Evolutionary conservation across 805 yeast genomes (phyloP).

Genomic region (Myxozyma neotropica): DNA sequence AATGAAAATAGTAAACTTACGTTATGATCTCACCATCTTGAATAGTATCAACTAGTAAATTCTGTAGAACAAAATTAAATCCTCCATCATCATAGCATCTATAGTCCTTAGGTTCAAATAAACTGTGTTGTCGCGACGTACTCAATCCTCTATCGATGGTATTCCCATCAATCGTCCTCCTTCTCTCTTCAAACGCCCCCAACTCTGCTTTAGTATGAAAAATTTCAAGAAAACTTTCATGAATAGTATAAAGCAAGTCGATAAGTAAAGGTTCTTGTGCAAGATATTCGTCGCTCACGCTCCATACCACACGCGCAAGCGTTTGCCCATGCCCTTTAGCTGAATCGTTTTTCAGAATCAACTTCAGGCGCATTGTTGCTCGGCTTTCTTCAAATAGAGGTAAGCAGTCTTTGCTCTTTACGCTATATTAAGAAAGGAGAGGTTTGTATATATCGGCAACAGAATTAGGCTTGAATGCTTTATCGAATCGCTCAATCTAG

Average conservation of each 20-base stretch:
- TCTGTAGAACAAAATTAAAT: slow-evolving; percentile 14
- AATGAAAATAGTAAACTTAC: neutral
- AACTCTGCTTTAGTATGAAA: neutral
- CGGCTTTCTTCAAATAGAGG: neutral
- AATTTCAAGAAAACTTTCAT: slow-evolving; percentile 9
- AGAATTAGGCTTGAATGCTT: too few species aligned
- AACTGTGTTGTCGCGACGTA: neutral
- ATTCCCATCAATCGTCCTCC: neutral
- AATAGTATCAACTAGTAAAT: neutral
- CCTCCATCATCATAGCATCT: slow-evolving; percentile 17
- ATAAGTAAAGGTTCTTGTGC: neutral
- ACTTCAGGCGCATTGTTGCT: neutral
- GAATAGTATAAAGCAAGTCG: slow-evolving; percentile 18
- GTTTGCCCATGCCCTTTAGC: neutral
- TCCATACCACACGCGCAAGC: neutral
- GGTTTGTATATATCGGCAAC: neutral
- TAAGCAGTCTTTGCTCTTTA: neutral
- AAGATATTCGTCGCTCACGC: neutral
- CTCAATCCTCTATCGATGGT: neutral
- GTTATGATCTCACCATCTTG: slow-evolving; percentile 14
- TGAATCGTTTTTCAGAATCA: neutral
- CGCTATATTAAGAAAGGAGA: neutral
- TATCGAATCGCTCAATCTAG: too few species aligned
- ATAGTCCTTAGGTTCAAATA: slow-evolving; percentile 8
- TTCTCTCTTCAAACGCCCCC: neutral